phyloP scores from a whole-genome alignment of 1,284 basidiomycete species.

The Sanghuangporus sanghuang region DNA sequence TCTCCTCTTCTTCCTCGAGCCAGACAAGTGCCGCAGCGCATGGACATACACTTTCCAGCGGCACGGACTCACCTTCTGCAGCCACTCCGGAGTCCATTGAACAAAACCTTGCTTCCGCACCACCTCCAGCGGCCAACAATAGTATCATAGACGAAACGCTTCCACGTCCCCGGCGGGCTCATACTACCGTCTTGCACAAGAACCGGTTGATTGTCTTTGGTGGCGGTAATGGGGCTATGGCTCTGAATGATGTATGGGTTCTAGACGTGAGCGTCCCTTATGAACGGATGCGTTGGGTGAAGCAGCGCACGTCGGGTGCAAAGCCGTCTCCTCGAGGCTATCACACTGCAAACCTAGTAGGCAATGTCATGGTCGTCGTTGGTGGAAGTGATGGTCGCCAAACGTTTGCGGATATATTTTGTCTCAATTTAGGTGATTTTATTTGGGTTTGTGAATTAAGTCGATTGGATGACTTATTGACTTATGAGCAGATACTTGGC shows the following conservation, averaged over 20 bases:
- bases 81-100: conserved; percentile 22
- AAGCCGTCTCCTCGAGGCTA: conserved; percentile 77
- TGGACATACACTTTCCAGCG: conserved; percentile 15
- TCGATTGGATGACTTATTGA: conserved; percentile 7
- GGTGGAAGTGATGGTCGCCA: conserved; percentile 79
- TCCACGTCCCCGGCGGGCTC: conserved; percentile 75
- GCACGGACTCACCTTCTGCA: neutral
- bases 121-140: neutral
- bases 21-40: conserved; percentile 7
- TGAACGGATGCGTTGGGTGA: conserved; percentile 60
- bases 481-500: conserved; percentile 49
- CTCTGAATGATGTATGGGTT: conserved; percentile 88
- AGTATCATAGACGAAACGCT: conserved; percentile 18
- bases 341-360: conserved; percentile 85
- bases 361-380: conserved; percentile 78
- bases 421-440: conserved; percentile 71
- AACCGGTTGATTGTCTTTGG: conserved; percentile 84
- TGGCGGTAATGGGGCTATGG: conserved; percentile 85
- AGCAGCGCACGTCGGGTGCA: conserved; percentile 44
- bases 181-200: conserved; percentile 76
- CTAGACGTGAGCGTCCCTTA: conserved; percentile 55
- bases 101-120: neutral
- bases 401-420: conserved; percentile 85
- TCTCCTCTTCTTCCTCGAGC: conserved; percentile 26
- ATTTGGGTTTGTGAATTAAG: neutral